Evolutionary conservation across 2,329 filamentous ascomycete species (phyloP).

Genomic region (Colletotrichum sp.): DNA sequence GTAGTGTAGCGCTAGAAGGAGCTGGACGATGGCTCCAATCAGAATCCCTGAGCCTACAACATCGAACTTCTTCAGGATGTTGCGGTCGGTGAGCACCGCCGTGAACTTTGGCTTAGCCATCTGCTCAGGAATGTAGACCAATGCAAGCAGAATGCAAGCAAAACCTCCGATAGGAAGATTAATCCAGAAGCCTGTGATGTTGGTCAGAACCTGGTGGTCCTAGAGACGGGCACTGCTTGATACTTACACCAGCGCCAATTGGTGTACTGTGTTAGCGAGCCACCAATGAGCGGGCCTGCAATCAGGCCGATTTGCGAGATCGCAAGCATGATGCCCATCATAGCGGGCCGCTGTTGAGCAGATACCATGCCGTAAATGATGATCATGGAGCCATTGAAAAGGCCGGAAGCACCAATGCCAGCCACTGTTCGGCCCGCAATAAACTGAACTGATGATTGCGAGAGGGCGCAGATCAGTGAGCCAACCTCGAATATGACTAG

Average conservation of each 20-base stretch:
- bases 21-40: slow-evolving; percentile 41
- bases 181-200: slow-evolving; percentile 43
- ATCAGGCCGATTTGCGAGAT: slow-evolving; percentile 48
- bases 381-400: slow-evolving; percentile 41
- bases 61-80: slow-evolving; percentile 40
- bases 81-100: slow-evolving; percentile 30
- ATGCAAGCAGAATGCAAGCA: slow-evolving; percentile 33
- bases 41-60: slow-evolving; percentile 46
- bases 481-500: slow-evolving; percentile 40
- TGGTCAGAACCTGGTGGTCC: background rate
- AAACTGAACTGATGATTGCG: slow-evolving; percentile 46
- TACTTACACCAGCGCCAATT: slow-evolving; percentile 41
- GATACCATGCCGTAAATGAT: slow-evolving; percentile 34
- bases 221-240: background rate
- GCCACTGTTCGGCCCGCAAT: slow-evolving; percentile 55
- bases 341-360: slow-evolving; percentile 31
- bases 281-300: slow-evolving; percentile 43
- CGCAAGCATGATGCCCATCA: slow-evolving; percentile 31
- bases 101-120: slow-evolving; percentile 31
- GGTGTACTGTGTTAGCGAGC: slow-evolving; percentile 28
- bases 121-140: slow-evolving; percentile 40
- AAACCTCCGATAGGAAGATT: slow-evolving; percentile 48
- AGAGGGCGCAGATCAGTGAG: slow-evolving; percentile 52
- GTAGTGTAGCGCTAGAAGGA: slow-evolving; percentile 50
- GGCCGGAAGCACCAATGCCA: slow-evolving; percentile 48